Evolutionary conservation across 1,284 basidiomycete genomes (phyloP).

Genomic region (Wolfiporia cocos): DNA sequence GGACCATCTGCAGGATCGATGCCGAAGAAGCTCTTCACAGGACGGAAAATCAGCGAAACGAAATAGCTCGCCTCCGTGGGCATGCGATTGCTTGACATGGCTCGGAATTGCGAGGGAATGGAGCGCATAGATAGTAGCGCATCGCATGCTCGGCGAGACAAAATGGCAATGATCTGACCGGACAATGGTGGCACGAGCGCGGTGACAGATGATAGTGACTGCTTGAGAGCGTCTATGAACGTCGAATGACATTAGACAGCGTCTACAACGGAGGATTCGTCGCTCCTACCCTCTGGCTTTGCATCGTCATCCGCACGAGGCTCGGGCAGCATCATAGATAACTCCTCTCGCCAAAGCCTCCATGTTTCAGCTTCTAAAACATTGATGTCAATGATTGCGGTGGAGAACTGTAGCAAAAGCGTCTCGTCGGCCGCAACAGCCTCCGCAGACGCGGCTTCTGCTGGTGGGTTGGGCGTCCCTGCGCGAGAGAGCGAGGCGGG

Average conservation of each 20-base stretch:
- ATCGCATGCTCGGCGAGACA: constrained; percentile 78
- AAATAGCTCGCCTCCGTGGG: constrained; percentile 83
- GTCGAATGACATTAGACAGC: neutral
- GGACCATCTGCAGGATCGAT: constrained; percentile 47
- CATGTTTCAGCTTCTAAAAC: constrained; percentile 43
- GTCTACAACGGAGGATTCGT: no score
- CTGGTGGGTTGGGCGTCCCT: constrained; percentile 41
- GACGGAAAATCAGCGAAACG: constrained; percentile 74
- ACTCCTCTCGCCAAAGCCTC: constrained; percentile 61
- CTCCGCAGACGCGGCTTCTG: constrained; percentile 48
- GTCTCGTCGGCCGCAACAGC: constrained; percentile 53
- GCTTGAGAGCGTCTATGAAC: constrained; percentile 48
- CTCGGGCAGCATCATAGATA: constrained; percentile 53
- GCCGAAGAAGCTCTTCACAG: constrained; percentile 76
- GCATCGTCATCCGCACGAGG: constrained; percentile 27
- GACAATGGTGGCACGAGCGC: constrained; percentile 49
- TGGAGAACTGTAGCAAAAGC: constrained; percentile 53
- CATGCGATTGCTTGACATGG: constrained; percentile 61
- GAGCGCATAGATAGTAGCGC: constrained; percentile 83
- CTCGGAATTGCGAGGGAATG: constrained; percentile 82
- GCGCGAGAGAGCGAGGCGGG: constrained; percentile 32
- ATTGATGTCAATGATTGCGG: constrained; percentile 59
- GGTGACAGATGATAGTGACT: constrained; percentile 41
- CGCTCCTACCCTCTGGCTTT: constrained; percentile 44
- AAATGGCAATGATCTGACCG: constrained; percentile 61